Percentiles rank a stretch among this genome's conserved stretches.
Evolutionary conservation across 2,329 filamentous ascomycete genomes (phyloP).

Genomic region (Colletotrichum trifolii): DNA sequence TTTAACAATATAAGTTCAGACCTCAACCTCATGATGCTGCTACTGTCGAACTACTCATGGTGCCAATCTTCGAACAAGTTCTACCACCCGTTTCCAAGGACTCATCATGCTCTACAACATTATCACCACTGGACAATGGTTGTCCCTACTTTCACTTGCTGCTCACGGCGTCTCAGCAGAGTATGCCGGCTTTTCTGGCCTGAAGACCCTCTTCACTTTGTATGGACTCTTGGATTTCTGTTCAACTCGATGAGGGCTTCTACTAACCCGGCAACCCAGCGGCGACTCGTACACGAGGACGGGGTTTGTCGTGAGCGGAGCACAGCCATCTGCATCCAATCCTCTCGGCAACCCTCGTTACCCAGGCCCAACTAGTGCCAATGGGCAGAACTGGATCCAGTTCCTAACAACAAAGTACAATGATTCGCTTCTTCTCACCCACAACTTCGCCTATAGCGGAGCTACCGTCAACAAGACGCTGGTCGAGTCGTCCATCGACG

Average conservation of each 20-base stretch:
- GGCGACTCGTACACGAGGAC: slow-evolving; percentile 53
- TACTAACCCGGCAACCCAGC: slow-evolving; percentile 51
- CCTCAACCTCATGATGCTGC: no score
- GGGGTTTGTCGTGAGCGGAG: slow-evolving; percentile 54
- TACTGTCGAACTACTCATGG: no score
- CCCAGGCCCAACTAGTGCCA: slow-evolving; percentile 52
- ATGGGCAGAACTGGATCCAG: slow-evolving; percentile 66
- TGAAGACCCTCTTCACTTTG: slow-evolving; percentile 15
- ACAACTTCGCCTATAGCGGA: slow-evolving; percentile 5
- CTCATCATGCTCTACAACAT: no score
- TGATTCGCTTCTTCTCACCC: neutral
- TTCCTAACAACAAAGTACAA: slow-evolving; percentile 52
- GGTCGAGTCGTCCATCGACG: slow-evolving; percentile 61
- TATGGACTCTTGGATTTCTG: neutral
- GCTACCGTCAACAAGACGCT: slow-evolving; percentile 44
- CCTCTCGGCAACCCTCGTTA: slow-evolving; percentile 62
- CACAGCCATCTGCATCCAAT: slow-evolving; percentile 38
- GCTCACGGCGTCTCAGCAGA: neutral
- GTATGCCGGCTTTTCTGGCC: neutral
- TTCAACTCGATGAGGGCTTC: fast-evolving
- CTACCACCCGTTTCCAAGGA: neutral
- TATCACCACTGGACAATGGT: neutral
- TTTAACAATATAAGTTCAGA: no score
- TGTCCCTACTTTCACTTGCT: neutral
- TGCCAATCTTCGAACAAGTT: neutral